Evolutionary conservation across 2,329 filamentous ascomycete species (phyloP).

Genomic region (Cucurbitaria berberidis): DNA sequence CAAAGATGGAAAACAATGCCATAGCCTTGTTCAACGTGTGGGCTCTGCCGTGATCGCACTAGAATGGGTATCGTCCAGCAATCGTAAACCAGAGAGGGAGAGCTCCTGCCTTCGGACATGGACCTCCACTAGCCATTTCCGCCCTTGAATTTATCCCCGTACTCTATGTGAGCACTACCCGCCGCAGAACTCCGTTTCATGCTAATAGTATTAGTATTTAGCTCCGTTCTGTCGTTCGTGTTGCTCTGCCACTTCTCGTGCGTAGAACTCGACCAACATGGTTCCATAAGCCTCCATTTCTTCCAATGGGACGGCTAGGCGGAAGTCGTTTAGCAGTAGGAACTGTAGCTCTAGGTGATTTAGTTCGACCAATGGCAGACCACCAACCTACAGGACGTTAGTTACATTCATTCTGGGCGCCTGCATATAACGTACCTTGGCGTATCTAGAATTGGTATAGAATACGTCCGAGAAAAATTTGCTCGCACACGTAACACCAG

Average conservation of each 20-base stretch:
- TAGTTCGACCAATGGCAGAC: conserved; percentile 86
- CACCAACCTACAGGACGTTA: conserved; percentile 75
- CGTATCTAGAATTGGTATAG: conserved; percentile 98
- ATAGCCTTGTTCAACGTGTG: conserved; percentile 2
- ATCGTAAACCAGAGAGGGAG: neutral
- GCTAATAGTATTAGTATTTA: conserved; percentile 13
- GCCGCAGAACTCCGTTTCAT: neutral
- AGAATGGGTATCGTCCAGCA: conserved; percentile 8
- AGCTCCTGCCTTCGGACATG: neutral
- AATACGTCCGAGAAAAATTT: conserved; percentile 99
- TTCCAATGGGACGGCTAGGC: conserved; percentile 89
- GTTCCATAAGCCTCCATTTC: conserved; percentile 97
- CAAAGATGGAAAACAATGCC: conserved; percentile 4
- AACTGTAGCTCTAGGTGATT: conserved; percentile 98
- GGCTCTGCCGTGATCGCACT: conserved; percentile 1
- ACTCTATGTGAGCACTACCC: neutral
- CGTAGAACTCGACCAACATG: conserved; percentile 98
- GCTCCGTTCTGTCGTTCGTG: conserved; percentile 45
- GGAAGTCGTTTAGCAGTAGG: conserved; percentile 92
- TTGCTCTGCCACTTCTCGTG: conserved; percentile 80
- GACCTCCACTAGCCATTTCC: neutral
- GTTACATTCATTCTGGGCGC: neutral
- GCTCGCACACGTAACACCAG: conserved; percentile 96
- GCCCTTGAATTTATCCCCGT: neutral
- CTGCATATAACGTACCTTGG: conserved; percentile 73